Conservation (phyloP, 2,329 filamentous ascomycete genomes). For the Orbilia javanica region DNA sequence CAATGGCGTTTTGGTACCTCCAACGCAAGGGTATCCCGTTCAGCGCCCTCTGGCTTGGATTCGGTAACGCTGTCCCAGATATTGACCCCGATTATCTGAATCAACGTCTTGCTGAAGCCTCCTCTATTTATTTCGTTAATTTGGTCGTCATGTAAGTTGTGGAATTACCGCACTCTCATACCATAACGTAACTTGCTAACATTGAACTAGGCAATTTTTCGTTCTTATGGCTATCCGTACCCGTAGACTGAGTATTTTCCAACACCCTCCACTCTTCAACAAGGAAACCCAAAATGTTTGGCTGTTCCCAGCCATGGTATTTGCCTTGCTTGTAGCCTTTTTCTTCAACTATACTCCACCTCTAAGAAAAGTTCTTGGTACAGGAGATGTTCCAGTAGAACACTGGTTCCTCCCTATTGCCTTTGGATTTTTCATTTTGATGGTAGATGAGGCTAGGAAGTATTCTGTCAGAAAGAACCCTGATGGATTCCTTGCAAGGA, state of each 20-base stretch:
- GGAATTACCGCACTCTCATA: not conserved
- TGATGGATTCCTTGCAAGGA: conserved; percentile 70
- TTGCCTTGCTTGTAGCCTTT: conserved; percentile 77
- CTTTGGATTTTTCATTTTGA: conserved; percentile 75
- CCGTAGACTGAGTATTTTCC: conserved; percentile 75
- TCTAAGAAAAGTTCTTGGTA: conserved; percentile 74
- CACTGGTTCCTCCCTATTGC: conserved; percentile 82
- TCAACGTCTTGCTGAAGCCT: conserved; percentile 73
- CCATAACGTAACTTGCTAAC: conserved; percentile 59
- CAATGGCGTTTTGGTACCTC: conserved; percentile 77
- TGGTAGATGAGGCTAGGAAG: conserved; percentile 77
- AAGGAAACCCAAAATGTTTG: conserved; percentile 75
- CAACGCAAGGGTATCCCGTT: conserved; percentile 75
- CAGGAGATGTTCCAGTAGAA: conserved; percentile 75
- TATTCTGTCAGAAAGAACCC: conserved; percentile 74
- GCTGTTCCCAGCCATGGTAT: conserved; percentile 78
- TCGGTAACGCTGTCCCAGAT: conserved; percentile 69
- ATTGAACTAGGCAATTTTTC: conserved; percentile 68
- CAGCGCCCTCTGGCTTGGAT: conserved; percentile 75
- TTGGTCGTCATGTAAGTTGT: conserved; percentile 78
- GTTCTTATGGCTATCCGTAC: conserved; percentile 73
- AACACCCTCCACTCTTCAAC: conserved; percentile 78
- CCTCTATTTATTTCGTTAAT: conserved; percentile 83
- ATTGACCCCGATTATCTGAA: conserved; percentile 70
- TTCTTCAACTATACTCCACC: conserved; percentile 76